Conservation (phyloP, 2,329 filamentous ascomycete genomes). For the Botrytis pseudocinerea region DNA sequence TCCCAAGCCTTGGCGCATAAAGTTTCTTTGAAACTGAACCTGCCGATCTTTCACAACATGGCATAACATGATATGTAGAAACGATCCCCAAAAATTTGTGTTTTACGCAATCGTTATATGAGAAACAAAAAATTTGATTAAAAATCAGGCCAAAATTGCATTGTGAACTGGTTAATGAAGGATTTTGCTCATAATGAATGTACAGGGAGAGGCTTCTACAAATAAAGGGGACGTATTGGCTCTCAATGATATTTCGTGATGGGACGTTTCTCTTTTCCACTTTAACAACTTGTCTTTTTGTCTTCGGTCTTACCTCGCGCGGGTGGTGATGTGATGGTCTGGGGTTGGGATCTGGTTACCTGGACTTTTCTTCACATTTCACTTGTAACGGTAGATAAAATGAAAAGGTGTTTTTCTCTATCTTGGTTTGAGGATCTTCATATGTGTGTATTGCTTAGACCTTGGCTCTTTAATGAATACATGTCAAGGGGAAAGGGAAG, state of each 20-base stretch:
- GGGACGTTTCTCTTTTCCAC: neutral
- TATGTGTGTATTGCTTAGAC: neutral
- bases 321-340: slow-evolving; percentile 6
- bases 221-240: neutral
- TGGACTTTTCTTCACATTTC: slow-evolving; percentile 16
- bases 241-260: slow-evolving; percentile 7
- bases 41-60: slow-evolving; percentile 27
- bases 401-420: neutral
- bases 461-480: neutral
- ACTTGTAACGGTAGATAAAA: slow-evolving; percentile 32
- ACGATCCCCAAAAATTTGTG: slow-evolving; percentile 17
- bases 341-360: neutral
- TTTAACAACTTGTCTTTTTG: slow-evolving; percentile 3
- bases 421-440: neutral
- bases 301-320: slow-evolving; percentile 7
- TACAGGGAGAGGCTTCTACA: neutral
- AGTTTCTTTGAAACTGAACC: slow-evolving; percentile 31
- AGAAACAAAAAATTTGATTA: slow-evolving; percentile 21
- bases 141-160: slow-evolving; percentile 11
- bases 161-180: slow-evolving; percentile 19
- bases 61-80: slow-evolving; percentile 28
- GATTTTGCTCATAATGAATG: slow-evolving; percentile 1
- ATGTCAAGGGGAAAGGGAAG: neutral
- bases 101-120: slow-evolving; percentile 22
- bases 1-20: slow-evolving; percentile 53